A percentile compares a stretch with the other conserved stretches of the same genome.
Conservation (phyloP, 441 rosid genomes). For the Kokia cookei region DNA sequence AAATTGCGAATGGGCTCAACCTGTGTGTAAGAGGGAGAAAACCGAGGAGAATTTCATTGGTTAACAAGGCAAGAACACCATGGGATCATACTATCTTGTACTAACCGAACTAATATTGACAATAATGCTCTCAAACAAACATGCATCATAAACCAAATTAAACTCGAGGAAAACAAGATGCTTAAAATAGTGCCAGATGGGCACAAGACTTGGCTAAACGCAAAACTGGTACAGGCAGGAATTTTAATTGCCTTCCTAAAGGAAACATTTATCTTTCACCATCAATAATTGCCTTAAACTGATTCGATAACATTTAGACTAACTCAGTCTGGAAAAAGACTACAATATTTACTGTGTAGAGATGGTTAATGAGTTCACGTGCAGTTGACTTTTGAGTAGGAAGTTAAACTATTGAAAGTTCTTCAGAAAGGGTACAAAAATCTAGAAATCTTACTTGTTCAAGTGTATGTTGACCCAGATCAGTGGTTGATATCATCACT, state of each 20-base stretch:
- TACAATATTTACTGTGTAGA: not conserved
- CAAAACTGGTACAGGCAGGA: not conserved
- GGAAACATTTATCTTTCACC: not conserved
- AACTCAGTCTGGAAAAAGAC: not conserved
- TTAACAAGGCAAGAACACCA: not conserved
- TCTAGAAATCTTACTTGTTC: slow-evolving; percentile 66
- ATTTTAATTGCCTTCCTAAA: not conserved
- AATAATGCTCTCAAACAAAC: not conserved
- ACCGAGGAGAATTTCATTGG: not conserved
- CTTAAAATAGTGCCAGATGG: not conserved
- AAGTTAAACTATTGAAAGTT: not conserved
- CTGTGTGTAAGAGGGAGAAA: slow-evolving; percentile 15
- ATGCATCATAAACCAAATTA: not conserved
- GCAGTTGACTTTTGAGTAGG: not conserved
- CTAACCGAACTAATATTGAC: not conserved
- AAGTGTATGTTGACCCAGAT: slow-evolving; percentile 88
- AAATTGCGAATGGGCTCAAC: slow-evolving; percentile 98
- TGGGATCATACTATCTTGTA: not conserved
- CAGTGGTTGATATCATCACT: slow-evolving; percentile 97
- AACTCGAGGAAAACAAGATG: not conserved
- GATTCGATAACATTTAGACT: not conserved
- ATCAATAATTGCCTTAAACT: not conserved
- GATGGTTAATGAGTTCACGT: not conserved
- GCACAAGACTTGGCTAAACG: not conserved
- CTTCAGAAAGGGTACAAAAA: not conserved